These are phyloP conservation scores for Tieghemiomyces parasiticus DNA, from an alignment of 192 early-diverging fungal genomes.

Conservation along the genomic window DNA sequence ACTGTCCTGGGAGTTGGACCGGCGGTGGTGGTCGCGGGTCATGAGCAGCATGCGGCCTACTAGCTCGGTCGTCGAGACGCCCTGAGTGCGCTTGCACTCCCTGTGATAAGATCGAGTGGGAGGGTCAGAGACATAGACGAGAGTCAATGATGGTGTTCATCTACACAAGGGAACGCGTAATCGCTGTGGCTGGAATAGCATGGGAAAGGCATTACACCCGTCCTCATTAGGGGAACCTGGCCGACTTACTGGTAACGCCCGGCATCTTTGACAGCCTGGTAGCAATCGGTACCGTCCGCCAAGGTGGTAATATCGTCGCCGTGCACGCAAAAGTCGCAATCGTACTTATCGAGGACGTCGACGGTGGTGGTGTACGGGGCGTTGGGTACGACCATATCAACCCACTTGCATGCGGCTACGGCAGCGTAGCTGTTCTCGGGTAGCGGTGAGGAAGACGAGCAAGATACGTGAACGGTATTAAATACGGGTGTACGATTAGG, in stretches of 20 bases:
- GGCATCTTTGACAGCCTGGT: slow-evolving; percentile 88
- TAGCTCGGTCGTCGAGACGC: slow-evolving; percentile 93
- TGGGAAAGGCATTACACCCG: too few relatives aligned
- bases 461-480: too few relatives aligned
- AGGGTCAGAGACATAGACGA: too few relatives aligned
- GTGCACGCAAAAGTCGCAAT: slow-evolving; percentile 91
- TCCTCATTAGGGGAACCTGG: too few relatives aligned
- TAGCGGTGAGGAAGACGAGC: too few relatives aligned
- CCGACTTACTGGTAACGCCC: slow-evolving; percentile 60
- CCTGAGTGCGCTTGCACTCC: slow-evolving; percentile 92
- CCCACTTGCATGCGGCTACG: slow-evolving; percentile 95
- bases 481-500: too few relatives aligned
- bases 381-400: slow-evolving; percentile 77
- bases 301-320: slow-evolving; percentile 96
- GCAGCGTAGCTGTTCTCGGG: slow-evolving; percentile 85
- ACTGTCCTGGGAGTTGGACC: slow-evolving; percentile 25
- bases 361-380: slow-evolving; percentile 87
- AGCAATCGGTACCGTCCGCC: slow-evolving; percentile 94
- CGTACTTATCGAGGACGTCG: slow-evolving; percentile 68
- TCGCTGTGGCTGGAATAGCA: too few relatives aligned
- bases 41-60: slow-evolving; percentile 91
- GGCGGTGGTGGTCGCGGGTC: slow-evolving; percentile 76
- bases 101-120: too few relatives aligned
- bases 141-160: too few relatives aligned
- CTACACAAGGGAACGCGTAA: too few relatives aligned